These are phyloP conservation scores for Aspergillus unguis DNA, from an alignment of 2,329 filamentous ascomycete genomes.

Conservation along the genomic window DNA sequence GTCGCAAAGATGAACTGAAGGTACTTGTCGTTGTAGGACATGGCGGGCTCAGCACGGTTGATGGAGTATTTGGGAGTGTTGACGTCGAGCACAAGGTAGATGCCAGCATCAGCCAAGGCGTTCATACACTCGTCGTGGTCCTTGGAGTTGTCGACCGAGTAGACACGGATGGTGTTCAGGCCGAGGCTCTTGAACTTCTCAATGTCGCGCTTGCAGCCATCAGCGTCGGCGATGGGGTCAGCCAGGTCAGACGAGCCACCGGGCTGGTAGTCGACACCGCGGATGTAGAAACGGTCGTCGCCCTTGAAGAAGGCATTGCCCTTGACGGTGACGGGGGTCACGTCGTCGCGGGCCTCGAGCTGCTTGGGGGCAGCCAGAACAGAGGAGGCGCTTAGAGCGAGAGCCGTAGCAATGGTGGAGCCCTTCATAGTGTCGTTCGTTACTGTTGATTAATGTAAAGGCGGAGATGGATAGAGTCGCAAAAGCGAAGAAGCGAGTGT, in stretches of 20 bases:
- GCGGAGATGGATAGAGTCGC: background rate
- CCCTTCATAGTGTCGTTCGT: constrained; percentile 52
- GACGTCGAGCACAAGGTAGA: constrained; percentile 88
- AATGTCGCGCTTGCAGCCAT: constrained; percentile 74
- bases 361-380: constrained; percentile 44
- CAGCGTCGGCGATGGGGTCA: constrained; percentile 72
- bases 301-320: constrained; percentile 67
- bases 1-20: constrained; percentile 84
- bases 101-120: constrained; percentile 73
- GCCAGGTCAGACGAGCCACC: constrained; percentile 60
- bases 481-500: constrained; percentile 10
- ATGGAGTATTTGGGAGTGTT: constrained; percentile 89
- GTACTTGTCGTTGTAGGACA: constrained; percentile 84
- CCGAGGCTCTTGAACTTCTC: constrained; percentile 78
- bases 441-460: background rate
- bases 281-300: constrained; percentile 53
- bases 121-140: constrained; percentile 85
- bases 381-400: constrained; percentile 46
- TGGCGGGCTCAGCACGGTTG: constrained; percentile 68
- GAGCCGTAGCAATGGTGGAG: constrained; percentile 45
- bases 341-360: constrained; percentile 41
- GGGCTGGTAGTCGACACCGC: constrained; percentile 62
- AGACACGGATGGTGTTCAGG: constrained; percentile 88
- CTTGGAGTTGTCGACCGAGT: constrained; percentile 82
- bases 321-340: constrained; percentile 59